Evolutionary conservation across 1,284 basidiomycete species (phyloP), one percentile per base, ranked within the genome.

Genomic region (Calocybe gambosa): DNA sequence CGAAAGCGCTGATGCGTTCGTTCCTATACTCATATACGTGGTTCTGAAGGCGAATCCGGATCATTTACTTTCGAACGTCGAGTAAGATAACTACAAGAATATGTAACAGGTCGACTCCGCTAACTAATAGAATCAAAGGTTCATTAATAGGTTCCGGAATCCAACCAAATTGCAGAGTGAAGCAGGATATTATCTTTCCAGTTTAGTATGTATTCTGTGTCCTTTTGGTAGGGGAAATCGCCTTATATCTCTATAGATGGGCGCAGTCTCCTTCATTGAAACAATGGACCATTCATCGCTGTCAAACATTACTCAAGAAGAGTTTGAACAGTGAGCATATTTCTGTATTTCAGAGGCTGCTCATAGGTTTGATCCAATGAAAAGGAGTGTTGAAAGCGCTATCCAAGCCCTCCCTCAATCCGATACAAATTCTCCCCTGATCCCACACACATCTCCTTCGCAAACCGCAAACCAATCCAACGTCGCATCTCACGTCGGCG

Each of bases 121-220:
- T 8, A 13, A 41, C 25, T 10, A 18, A 1, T 12, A 16, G 15
- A 23, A 20, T 49, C 25, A 4, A 50, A 93, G 93, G 62, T 97
- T 97, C 65, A 97, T 99, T 60, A 92, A 86, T 57, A 84, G 95
- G 15, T 99, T 99, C 65, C 76, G 95, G 40, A 93, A 90, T 61
- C 89, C 93, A 0, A 74, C 77, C 4, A 93, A 93, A 59, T 70
- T 98, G 20, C 86, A 91, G 57, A 93, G 94, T 55, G 96, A 99
- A 69, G 87, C 91, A 7, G 96, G 94, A 0, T 99, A 99, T 64
- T 99, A 99, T 64, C 74, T 99, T 1, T 96, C 93, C 0, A 95
- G 91, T 67, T 69, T 99, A 51, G 90, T 92, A 54, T 57, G 83
- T 67, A 7, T 25, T 8, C 0, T 31, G 19, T 25, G 28, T 13